Base-by-base conservation (phyloP, 164 flowering plant species). In the Piper longum region DNA sequence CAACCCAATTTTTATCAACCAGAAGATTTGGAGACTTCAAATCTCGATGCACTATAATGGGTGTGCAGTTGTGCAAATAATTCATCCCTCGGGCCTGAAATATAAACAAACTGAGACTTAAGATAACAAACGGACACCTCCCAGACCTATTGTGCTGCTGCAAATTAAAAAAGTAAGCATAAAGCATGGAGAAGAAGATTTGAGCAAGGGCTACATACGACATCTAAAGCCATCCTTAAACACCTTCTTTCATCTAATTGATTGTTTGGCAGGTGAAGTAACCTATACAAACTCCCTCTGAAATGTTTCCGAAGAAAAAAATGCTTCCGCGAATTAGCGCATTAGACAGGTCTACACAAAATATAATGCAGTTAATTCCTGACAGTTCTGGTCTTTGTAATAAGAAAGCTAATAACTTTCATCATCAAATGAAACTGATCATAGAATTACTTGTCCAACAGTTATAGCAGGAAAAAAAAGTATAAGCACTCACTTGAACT, bases 21-120 rank as follows among this genome's bases (percentile, higher is more conserved):
- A 92, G 95, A 76, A 92, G 96, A 76, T 92, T 92, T 63, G 98
- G 96, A 41, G 98, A 84, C 76, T 92, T 92, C 79, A 92, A 75
- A 79, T 92, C 98, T 64, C 96, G 96, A 69, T 92, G 98, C 41
- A 92, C 98, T 64, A 92, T 83, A 36, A 83, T 73, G 2, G 98
- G 98, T 1, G 80, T 72, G 77, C 95, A 79, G 61, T 75, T 89
- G 74, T 92, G 98, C 76, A 92, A 77, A 74, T 92, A 89, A 77
- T 92, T 92, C 98, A 92, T 89, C 67, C 98, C 98, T 59, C 93
- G 80, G 45, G 93, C 98, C 98, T 92, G 85, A 67, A 74, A 68
- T 58, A 62, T 61, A 60, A 70, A 60, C 67, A 18, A 69, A 36
- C 39, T 7, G 39, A 63, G 43, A 51, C 16, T 67, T n/a, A 69